Evolutionary conservation across 176 grass and related monocot genomes (phyloP).

Genomic region (Eleusine indica): DNA sequence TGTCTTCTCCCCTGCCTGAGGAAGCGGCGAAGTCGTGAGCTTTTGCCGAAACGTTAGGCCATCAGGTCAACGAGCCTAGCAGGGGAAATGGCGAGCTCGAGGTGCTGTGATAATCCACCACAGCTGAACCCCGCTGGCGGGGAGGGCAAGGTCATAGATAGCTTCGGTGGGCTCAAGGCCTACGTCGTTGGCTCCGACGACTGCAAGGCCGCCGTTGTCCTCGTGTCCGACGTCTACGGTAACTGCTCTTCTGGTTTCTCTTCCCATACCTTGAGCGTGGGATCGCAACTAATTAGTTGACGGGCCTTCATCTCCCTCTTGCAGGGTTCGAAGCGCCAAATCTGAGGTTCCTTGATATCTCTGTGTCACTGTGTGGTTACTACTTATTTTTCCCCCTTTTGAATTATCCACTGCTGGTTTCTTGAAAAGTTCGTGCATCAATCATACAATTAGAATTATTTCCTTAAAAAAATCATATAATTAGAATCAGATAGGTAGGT

Average conservation of each 20-base stretch:
- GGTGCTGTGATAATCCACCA: slow-evolving; percentile 30
- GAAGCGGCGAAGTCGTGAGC: too few relatives aligned
- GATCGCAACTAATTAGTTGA: not conserved
- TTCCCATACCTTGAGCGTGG: not conserved
- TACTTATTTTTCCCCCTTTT: not conserved
- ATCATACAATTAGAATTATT: too few relatives aligned
- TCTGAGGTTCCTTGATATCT: slow-evolving; percentile 45
- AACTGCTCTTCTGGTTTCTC: not conserved
- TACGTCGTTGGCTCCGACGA: slow-evolving; percentile 53
- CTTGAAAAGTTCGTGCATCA: too few relatives aligned
- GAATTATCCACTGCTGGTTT: too few relatives aligned
- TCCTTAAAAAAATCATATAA: too few relatives aligned
- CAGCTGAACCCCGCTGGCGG: slow-evolving; percentile 44
- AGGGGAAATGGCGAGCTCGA: slow-evolving; percentile 43
- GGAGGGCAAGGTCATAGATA: slow-evolving; percentile 68
- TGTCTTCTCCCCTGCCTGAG: too few relatives aligned
- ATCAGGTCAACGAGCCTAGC: too few relatives aligned
- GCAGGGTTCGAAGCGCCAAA: slow-evolving; percentile 48
- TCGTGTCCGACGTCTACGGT: slow-evolving; percentile 76
- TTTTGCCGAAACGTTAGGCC: too few relatives aligned
- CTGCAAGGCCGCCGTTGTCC: slow-evolving; percentile 57
- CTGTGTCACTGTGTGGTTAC: too few relatives aligned
- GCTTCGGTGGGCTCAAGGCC: slow-evolving; percentile 65
- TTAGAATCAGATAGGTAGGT: too few relatives aligned
- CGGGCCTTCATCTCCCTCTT: not conserved